Conservation (phyloP, 2,329 filamentous ascomycete species). For the Cyphellophora attinorum region DNA sequence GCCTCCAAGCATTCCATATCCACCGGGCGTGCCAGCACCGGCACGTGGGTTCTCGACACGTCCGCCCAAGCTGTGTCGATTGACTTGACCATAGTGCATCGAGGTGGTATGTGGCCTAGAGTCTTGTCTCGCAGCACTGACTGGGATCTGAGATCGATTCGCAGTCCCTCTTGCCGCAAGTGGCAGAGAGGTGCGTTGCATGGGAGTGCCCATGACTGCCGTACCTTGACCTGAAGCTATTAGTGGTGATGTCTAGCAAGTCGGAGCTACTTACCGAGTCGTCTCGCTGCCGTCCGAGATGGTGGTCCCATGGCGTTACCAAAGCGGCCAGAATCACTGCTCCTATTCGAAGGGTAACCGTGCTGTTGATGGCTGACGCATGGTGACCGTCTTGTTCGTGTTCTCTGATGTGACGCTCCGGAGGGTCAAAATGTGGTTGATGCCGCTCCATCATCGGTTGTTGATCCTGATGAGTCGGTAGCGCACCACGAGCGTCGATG, state of each 20-base stretch:
- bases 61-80: not conserved
- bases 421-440: not conserved
- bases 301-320: slow-evolving; percentile 6
- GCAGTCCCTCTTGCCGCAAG: slow-evolving; percentile 2
- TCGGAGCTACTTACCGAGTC: slow-evolving; percentile 5
- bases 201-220: slow-evolving; percentile 4
- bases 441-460: slow-evolving; percentile 7
- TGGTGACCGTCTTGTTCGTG: slow-evolving; percentile 14
- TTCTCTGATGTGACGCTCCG: slow-evolving; percentile 7
- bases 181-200: slow-evolving; percentile 6
- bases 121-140: slow-evolving; percentile 2
- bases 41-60: not conserved
- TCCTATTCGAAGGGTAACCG: slow-evolving; percentile 26
- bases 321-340: slow-evolving; percentile 6
- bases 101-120: not conserved
- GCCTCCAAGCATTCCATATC: not conserved
- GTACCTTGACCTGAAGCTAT: slow-evolving; percentile 4
- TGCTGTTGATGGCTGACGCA: slow-evolving; percentile 20
- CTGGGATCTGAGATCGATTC: slow-evolving; percentile 8
- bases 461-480: slow-evolving; percentile 16
- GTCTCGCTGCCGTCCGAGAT: slow-evolving; percentile 1
- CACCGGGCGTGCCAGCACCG: not conserved
- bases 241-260: slow-evolving; percentile 1
- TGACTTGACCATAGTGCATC: not conserved
- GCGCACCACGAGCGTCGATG: slow-evolving; percentile 16